Evolutionary conservation across 2,329 filamentous ascomycete genomes (phyloP).

Genomic region (Epichloe sibirici): DNA sequence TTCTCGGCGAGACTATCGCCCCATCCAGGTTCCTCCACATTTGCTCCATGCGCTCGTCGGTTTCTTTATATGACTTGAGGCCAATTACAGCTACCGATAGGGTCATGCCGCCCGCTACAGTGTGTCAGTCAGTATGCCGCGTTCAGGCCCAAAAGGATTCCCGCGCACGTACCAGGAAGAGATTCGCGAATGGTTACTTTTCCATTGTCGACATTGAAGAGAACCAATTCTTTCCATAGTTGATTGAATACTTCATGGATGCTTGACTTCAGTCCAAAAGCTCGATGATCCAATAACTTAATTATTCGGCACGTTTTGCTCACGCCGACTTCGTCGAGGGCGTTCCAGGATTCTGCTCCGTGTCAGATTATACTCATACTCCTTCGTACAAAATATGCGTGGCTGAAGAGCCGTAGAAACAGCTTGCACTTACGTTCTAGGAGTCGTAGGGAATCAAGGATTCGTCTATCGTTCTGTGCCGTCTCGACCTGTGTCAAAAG

Average conservation of each 20-base stretch:
- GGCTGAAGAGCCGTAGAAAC: background rate
- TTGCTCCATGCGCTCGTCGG: constrained; percentile 45
- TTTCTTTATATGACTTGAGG: constrained; percentile 46
- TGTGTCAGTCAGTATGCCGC: constrained; percentile 10
- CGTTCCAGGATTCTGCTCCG: constrained; percentile 38
- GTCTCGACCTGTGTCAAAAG: constrained; percentile 51
- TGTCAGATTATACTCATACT: constrained; percentile 8
- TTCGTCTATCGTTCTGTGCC: constrained; percentile 39
- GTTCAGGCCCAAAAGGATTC: no score
- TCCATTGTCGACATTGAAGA: constrained; percentile 43
- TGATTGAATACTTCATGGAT: constrained; percentile 54
- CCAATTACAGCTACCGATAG: constrained; percentile 43
- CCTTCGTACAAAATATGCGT: background rate
- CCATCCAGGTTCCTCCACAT: constrained; percentile 52
- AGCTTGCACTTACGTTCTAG: constrained; percentile 37
- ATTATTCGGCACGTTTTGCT: constrained; percentile 50
- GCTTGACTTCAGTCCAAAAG: constrained; percentile 51
- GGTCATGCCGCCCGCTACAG: constrained; percentile 36
- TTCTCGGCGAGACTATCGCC: constrained; percentile 49
- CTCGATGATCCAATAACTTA: constrained; percentile 51
- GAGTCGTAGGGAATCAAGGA: constrained; percentile 44
- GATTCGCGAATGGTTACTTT: constrained; percentile 44
- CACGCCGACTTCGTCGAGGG: constrained; percentile 46
- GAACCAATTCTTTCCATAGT: constrained; percentile 60
- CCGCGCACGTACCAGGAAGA: constrained; percentile 31